Base-by-base conservation (phyloP, 352 stramenopile species). In the Pythium aristosporum region DNA sequence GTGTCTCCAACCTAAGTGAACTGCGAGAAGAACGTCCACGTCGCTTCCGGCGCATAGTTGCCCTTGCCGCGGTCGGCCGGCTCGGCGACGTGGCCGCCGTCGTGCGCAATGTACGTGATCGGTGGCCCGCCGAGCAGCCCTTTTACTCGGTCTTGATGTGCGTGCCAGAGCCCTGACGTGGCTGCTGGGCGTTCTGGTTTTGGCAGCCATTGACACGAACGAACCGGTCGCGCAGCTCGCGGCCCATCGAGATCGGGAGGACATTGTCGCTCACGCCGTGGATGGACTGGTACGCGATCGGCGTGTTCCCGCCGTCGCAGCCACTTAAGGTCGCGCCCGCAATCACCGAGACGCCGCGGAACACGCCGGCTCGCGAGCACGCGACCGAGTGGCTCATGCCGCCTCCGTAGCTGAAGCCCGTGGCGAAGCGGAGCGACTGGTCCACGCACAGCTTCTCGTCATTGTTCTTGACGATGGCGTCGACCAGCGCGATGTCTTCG, bases 141-240 rank as follows among this genome's bases (percentile, higher is more conserved):
- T 59, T 52, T 62, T 79, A 79, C 58, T 55, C 48, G 7, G 72
- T 79, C 52, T 70, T 79, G 59, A 74, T 67, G 68, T 79, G 68
- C 58, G 65, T 67, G 13, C 60, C 57, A 12, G 72, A 72, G 21
- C 65, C 65, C 21, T 18, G 1, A 60, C 63, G 25, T 8, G 72
- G 72, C 43, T 69, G 51, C 10, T 41, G 28, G 13, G 68, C 62
- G 23, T 51, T 71, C 55, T 72, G 57, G 9, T 71, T 63, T 59
- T 54, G 51, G 57, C 72, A 79, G 36, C 62, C 68, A 49, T 76
- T 76, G 21, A 67, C 60, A 42, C 70, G 58, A 39, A 79, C 20
- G 47, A 78, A 75, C 28, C 61, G 61, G 13, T 79, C 68, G 20
- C 58, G 59, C 56, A 78, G 66, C 7, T 50, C 34, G 12, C 52